phyloP scores from a whole-genome alignment of 495 filamentous ascomycete genomes.

The Clavariopsis aquatica region DNA sequence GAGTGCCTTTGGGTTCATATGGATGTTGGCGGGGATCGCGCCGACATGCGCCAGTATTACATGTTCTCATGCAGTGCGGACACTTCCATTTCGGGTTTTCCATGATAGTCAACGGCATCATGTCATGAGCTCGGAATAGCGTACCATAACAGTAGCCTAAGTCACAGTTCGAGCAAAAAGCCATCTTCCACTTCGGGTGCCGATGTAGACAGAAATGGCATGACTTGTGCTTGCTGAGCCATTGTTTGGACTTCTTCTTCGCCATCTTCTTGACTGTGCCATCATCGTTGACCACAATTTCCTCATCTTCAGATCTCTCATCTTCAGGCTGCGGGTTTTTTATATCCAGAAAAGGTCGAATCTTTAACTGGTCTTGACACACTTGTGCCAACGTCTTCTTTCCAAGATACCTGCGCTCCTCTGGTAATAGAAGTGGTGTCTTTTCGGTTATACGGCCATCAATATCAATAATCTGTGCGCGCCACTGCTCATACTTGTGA shows the following conservation, averaged over 20 bases:
- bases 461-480: constrained; percentile 68
- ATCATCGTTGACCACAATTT: constrained; percentile 47
- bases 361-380: constrained; percentile 80
- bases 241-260: constrained; percentile 52
- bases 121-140: constrained; percentile 84
- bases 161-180: constrained; percentile 71
- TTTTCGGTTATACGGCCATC: constrained; percentile 60
- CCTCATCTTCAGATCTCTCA: constrained; percentile 44
- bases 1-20: constrained; percentile 77
- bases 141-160: constrained; percentile 83
- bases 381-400: constrained; percentile 83
- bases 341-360: constrained; percentile 66
- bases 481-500: constrained; percentile 79
- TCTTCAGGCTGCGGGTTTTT: constrained; percentile 49
- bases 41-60: constrained; percentile 80
- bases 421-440: constrained; percentile 64
- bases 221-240: constrained; percentile 49
- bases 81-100: constrained; percentile 80
- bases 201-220: constrained; percentile 82
- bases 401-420: constrained; percentile 60
- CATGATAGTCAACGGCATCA: constrained; percentile 77
- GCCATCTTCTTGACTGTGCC: constrained; percentile 51
- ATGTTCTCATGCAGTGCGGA: constrained; percentile 78
- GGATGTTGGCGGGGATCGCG: constrained; percentile 60
- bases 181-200: constrained; percentile 78